These are phyloP conservation scores for Exophiala alcalophila DNA, from an alignment of 2,329 filamentous ascomycete genomes.

Conservation along the genomic window DNA sequence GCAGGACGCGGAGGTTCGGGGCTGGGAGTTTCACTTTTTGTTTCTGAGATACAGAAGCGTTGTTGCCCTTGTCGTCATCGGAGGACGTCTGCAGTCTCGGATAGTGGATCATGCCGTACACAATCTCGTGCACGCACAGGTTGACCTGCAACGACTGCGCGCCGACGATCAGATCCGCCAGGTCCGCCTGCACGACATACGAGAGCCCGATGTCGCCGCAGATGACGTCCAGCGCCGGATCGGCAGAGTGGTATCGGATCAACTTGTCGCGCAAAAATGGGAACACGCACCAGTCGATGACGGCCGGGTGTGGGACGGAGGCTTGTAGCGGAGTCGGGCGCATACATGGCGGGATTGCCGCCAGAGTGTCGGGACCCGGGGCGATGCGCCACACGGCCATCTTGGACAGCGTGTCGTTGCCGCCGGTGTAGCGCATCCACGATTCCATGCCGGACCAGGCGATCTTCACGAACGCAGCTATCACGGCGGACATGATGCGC, in stretches of 20 bases:
- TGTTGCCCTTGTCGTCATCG: not conserved
- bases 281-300: constrained; percentile 23
- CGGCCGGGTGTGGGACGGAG: constrained; percentile 18
- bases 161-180: constrained; percentile 19
- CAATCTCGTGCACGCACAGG: constrained; percentile 17
- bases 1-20: constrained; percentile 13
- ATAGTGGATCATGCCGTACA: constrained; percentile 12
- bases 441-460: constrained; percentile 16
- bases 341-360: constrained; percentile 10
- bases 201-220: constrained; percentile 18
- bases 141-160: constrained; percentile 15
- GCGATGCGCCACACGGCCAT: constrained; percentile 17
- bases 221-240: constrained; percentile 19
- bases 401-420: constrained; percentile 10
- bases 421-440: constrained; percentile 19
- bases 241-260: constrained; percentile 20
- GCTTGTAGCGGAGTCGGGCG: constrained; percentile 14
- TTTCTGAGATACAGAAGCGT: not conserved
- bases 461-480: constrained; percentile 15
- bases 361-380: constrained; percentile 6
- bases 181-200: constrained; percentile 24
- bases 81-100: not conserved
- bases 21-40: constrained; percentile 10
- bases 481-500: constrained; percentile 9
- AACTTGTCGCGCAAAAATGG: constrained; percentile 20